A percentile compares a stretch with the other conserved stretches of the same genome.
Evolutionary conservation across 305 asterid species (phyloP).

Genomic region (Coffea humblotiana): DNA sequence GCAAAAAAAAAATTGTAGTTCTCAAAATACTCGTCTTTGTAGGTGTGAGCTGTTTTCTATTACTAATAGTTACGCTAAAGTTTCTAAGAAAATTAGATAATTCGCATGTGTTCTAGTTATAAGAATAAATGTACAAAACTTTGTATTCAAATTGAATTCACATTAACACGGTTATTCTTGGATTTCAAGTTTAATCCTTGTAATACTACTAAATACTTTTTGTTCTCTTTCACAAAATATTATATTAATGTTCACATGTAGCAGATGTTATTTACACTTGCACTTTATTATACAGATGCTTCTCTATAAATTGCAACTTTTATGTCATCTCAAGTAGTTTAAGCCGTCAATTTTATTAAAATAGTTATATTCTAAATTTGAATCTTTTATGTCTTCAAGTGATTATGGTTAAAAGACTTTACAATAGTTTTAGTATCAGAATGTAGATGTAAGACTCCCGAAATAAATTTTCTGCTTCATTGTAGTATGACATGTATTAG

Average conservation of each 20-base stretch:
- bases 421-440: not conserved
- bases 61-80: not conserved
- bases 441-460: not conserved
- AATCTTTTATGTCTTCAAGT: too few relatives aligned
- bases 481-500: too few relatives aligned
- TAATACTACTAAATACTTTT: not conserved
- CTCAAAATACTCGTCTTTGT: not conserved
- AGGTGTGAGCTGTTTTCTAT: too few relatives aligned
- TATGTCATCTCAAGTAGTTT: not conserved
- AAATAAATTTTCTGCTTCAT: not conserved
- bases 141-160: not conserved
- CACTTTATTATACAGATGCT: not conserved
- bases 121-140: not conserved
- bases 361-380: not conserved
- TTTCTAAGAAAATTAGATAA: not conserved
- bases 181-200: not conserved
- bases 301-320: too few relatives aligned
- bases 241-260: not conserved
- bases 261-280: not conserved
- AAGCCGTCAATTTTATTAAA: not conserved
- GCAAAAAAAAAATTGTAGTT: too few relatives aligned
- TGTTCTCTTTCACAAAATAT: not conserved
- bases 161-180: not conserved
- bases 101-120: not conserved
- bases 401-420: too few relatives aligned